These are phyloP conservation scores for Stevia rebaudiana DNA, from an alignment of 140 eudicot genomes.

Conservation along the genomic window DNA sequence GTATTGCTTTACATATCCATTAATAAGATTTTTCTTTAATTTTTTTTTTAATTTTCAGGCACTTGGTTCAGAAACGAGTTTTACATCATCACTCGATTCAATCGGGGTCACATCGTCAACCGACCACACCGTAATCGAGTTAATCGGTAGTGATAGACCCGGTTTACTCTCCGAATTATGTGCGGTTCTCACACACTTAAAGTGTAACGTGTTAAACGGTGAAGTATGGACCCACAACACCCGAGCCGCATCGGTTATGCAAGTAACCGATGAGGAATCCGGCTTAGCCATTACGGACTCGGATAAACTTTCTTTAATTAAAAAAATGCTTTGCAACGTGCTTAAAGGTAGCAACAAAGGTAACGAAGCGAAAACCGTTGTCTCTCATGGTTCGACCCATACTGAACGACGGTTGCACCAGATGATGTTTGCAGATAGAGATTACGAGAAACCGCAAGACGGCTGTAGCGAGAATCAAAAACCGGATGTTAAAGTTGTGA, in stretches of 20 bases:
- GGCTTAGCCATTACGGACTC: constrained; percentile 65
- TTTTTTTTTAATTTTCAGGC: constrained; percentile 34
- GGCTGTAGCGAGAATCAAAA: constrained; percentile 40
- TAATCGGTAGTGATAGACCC: constrained; percentile 87
- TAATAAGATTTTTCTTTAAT: background rate
- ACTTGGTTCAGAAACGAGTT: constrained; percentile 75
- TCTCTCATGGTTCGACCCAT: constrained; percentile 59
- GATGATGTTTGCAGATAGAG: constrained; percentile 93
- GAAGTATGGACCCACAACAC: constrained; percentile 99
- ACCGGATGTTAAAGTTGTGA: constrained; percentile 76
- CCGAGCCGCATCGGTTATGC: constrained; percentile 86
- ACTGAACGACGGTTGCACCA: constrained; percentile 92
- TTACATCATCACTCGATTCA: constrained; percentile 59
- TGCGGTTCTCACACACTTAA: constrained; percentile 83
- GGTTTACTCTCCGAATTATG: constrained; percentile 85
- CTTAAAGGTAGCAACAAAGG: constrained; percentile 67
- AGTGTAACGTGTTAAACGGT: constrained; percentile 86
- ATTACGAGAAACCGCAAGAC: constrained; percentile 55
- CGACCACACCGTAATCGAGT: constrained; percentile 80
- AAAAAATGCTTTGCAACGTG: constrained; percentile 73
- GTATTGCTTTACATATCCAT: background rate
- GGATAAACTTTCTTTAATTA: constrained; percentile 55
- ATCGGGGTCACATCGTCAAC: constrained; percentile 56
- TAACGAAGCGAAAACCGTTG: constrained; percentile 61
- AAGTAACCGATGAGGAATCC: constrained; percentile 71